Conservation (phyloP, 257 asterid species). For the Penstemon davidsonii region DNA sequence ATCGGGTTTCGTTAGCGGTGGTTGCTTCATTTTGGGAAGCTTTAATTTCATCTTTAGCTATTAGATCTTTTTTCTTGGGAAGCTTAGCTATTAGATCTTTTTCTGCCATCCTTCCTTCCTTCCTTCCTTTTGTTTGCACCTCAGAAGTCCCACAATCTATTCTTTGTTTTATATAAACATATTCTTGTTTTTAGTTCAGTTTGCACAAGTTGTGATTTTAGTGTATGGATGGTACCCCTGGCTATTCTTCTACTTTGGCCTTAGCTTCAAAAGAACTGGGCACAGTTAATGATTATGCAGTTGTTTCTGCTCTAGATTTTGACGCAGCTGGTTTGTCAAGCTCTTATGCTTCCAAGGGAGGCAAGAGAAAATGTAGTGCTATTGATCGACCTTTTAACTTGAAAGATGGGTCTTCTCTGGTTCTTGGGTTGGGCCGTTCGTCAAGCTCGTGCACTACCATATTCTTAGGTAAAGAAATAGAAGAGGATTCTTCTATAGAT, state of each 20-base stretch:
- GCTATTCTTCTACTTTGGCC: slow-evolving; percentile 32
- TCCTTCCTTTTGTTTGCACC: slow-evolving; percentile 8
- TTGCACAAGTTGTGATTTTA: slow-evolving; percentile 25
- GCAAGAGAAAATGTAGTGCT: slow-evolving; percentile 45
- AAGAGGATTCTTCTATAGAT: slow-evolving; percentile 42
- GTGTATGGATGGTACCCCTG: slow-evolving; percentile 58
- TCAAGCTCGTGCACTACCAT: slow-evolving; percentile 42
- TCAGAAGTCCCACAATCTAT: slow-evolving; percentile 26
- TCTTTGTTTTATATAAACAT: slow-evolving; percentile 21
- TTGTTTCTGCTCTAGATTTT: slow-evolving; percentile 30
- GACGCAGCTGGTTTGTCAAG: slow-evolving; percentile 27
- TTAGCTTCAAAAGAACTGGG: slow-evolving; percentile 29
- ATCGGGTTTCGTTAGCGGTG: slow-evolving; percentile 69
- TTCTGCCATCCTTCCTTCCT: not conserved
- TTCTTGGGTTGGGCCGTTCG: slow-evolving; percentile 47
- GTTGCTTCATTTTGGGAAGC: slow-evolving; percentile 33
- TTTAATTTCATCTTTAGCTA: slow-evolving; percentile 19
- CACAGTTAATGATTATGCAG: slow-evolving; percentile 26
- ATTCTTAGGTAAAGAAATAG: slow-evolving; percentile 48
- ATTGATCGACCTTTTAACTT: slow-evolving; percentile 22
- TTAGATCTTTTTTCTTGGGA: not conserved
- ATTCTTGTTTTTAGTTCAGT: slow-evolving; percentile 25
- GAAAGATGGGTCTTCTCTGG: slow-evolving; percentile 46
- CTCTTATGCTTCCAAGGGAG: slow-evolving; percentile 30
- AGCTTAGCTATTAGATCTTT: slow-evolving; percentile 7